phyloP scores from a whole-genome alignment of 1,139 yeast genomes.

The Geotrichum restrictum region DNA sequence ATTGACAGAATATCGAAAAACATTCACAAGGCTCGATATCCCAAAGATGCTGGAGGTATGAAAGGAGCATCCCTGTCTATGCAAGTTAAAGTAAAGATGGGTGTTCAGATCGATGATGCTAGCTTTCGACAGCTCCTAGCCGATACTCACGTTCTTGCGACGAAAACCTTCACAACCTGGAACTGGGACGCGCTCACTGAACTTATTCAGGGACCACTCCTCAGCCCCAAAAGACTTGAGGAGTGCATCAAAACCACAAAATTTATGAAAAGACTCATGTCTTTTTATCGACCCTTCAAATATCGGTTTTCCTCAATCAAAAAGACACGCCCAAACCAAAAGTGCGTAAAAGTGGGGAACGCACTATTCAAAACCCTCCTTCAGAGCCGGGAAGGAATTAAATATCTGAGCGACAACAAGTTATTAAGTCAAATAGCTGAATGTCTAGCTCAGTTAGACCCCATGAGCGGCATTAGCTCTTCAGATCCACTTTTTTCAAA shows the following conservation, averaged over 20 bases:
- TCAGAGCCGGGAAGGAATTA: slow-evolving; percentile 59
- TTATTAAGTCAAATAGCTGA: slow-evolving; percentile 83
- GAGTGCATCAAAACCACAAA: slow-evolving; percentile 78
- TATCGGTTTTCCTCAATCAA: slow-evolving; percentile 68
- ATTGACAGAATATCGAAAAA: slow-evolving; percentile 47
- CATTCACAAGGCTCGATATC: slow-evolving; percentile 24
- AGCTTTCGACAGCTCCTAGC: slow-evolving; percentile 63
- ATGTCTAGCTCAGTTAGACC: slow-evolving; percentile 80
- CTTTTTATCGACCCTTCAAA: slow-evolving; percentile 89
- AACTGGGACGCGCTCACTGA: slow-evolving; percentile 72
- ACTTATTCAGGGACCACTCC: slow-evolving; percentile 73
- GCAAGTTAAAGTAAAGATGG: slow-evolving; percentile 45
- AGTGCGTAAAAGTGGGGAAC: slow-evolving; percentile 68
- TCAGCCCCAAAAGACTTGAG: slow-evolving; percentile 67
- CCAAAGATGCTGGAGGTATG: neutral
- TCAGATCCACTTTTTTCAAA: slow-evolving; percentile 69
- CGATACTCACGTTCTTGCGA: slow-evolving; percentile 66
- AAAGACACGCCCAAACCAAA: slow-evolving; percentile 49
- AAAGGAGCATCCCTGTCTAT: slow-evolving; percentile 38
- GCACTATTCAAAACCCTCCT: slow-evolving; percentile 66
- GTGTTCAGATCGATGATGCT: slow-evolving; percentile 60
- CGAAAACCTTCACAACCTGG: slow-evolving; percentile 83
- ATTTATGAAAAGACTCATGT: slow-evolving; percentile 74
- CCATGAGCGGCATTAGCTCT: slow-evolving; percentile 68
- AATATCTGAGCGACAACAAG: slow-evolving; percentile 67